Evolutionary conservation across 2,329 filamentous ascomycete species (phyloP), one percentile per base, ranked within the genome.

Genomic region (Fusarium sp.): DNA sequence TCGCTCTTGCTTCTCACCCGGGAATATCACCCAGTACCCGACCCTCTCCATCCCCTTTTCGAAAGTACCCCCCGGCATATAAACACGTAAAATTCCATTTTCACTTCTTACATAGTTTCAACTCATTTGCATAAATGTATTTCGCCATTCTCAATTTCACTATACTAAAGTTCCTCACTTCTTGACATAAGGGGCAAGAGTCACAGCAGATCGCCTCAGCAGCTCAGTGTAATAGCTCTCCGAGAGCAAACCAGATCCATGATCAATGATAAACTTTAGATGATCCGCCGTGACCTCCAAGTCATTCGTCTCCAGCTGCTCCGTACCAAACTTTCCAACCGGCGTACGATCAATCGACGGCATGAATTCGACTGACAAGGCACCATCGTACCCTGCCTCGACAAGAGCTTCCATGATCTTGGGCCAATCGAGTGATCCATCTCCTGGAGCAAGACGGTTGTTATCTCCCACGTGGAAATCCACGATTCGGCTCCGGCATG

Each of bases 321-420:
- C 47, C 4, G n/a, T 20, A 4, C 74, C 73, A 14, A 57, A 76
- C 11, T 65, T 56, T 0, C 71, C 71, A 1, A 72, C 35, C 0
- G 74, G 74, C 0, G 73, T 70, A 2, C 73, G 70, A 42, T 76
- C 74, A 66, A 75, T 74, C 1, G 73, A 38, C 5, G 74, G 74
- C 74, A 76, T 76, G 6, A 69, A 76, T 27, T 76, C 74, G 11
- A 76, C 73, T 0, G 71, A 64, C 13, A 76, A 4, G 0, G 54
- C 73, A 4, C 74, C 73, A 27, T 70, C 45, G 3, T 76, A 76
- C 0, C 73, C 71, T 5, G 34, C 64, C 40, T 74, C 62, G 1
- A 20, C 27, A 0, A 76, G 54, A 0, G 66, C 52, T 2, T 66
- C 5, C 40, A 76, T 74, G 9, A 76, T 76, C 0, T 34, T 56